Conservation (phyloP, 805 yeast genomes). For the Kluyveromyces dobzhanskii region DNA sequence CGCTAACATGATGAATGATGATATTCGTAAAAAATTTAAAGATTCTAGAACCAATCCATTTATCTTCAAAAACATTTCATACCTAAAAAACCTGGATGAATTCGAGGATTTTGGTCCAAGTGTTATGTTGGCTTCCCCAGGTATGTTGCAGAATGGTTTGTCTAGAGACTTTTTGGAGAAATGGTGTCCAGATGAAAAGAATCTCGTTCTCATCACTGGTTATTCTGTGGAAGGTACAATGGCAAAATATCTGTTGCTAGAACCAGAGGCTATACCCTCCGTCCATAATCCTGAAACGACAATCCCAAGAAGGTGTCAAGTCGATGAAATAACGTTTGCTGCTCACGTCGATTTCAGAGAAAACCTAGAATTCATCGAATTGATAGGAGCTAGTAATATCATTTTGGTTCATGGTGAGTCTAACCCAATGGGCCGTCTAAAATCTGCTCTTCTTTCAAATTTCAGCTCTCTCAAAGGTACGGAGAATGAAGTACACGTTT, state of each 20-base stretch:
- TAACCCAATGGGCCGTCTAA: constrained; percentile 96
- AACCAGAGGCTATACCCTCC: constrained; percentile 87
- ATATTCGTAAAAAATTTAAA: constrained; percentile 63
- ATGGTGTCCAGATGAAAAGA: constrained; percentile 97
- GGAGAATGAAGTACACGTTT: constrained; percentile 82
- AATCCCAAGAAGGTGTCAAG: constrained; percentile 77
- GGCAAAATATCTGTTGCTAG: constrained; percentile 84
- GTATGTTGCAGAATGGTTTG: constrained; percentile 95
- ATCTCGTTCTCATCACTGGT: constrained; percentile 84
- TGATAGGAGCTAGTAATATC: constrained; percentile 75
- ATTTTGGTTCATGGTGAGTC: constrained; percentile 96
- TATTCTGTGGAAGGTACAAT: constrained; percentile 97
- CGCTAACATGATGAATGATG: constrained; percentile 95
- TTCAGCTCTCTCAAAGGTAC: constrained; percentile 76
- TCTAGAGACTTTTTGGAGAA: constrained; percentile 84
- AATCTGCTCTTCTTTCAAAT: constrained; percentile 84
- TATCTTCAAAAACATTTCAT: constrained; percentile 76
- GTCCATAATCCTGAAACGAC: constrained; percentile 68
- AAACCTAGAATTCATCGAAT: constrained; percentile 82
- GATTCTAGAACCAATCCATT: constrained; percentile 84
- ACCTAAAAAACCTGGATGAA: constrained; percentile 68
- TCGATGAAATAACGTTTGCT: constrained; percentile 97
- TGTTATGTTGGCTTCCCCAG: constrained; percentile 94
- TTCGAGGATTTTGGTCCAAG: constrained; percentile 94
- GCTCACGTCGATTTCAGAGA: constrained; percentile 98